These are phyloP conservation scores for Neurospora sp. DNA, from an alignment of 495 filamentous ascomycete genomes.

Conservation along the genomic window DNA sequence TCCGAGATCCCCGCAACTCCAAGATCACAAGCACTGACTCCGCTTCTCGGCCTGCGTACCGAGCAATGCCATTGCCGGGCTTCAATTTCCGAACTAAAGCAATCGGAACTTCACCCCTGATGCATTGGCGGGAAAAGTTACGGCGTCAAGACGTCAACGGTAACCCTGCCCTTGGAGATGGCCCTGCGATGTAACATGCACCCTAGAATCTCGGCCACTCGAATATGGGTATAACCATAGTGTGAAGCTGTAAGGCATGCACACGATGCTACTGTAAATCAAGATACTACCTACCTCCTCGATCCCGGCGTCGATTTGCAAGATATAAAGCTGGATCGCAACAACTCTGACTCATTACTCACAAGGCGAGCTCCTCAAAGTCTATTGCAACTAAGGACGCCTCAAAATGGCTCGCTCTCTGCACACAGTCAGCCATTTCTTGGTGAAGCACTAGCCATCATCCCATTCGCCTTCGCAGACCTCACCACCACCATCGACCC, in stretches of 20 bases:
- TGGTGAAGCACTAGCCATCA: neutral
- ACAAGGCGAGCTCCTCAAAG: neutral
- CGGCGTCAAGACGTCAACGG: neutral
- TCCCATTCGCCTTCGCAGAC: slow-evolving; percentile 11
- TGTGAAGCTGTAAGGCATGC: neutral
- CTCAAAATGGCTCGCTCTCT: neutral
- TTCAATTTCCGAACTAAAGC: neutral
- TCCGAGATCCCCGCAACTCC: neutral
- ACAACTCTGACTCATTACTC: neutral
- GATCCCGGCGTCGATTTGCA: neutral
- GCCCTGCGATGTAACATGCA: neutral
- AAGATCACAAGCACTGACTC: neutral
- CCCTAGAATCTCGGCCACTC: neutral
- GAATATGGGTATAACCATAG: neutral
- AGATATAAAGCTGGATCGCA: neutral
- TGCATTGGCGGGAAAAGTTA: neutral
- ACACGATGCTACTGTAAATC: neutral
- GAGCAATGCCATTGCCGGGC: neutral
- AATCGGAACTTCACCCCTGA: neutral
- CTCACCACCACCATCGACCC: slow-evolving; percentile 21
- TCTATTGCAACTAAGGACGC: neutral
- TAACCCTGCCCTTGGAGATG: neutral
- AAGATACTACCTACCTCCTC: neutral
- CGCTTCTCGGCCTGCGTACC: neutral
- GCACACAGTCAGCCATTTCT: neutral